A percentile compares a stretch with the other conserved stretches of the same genome.
Evolutionary conservation across 2,329 filamentous ascomycete genomes (phyloP).

Genomic region (Monosporascus sp.): DNA sequence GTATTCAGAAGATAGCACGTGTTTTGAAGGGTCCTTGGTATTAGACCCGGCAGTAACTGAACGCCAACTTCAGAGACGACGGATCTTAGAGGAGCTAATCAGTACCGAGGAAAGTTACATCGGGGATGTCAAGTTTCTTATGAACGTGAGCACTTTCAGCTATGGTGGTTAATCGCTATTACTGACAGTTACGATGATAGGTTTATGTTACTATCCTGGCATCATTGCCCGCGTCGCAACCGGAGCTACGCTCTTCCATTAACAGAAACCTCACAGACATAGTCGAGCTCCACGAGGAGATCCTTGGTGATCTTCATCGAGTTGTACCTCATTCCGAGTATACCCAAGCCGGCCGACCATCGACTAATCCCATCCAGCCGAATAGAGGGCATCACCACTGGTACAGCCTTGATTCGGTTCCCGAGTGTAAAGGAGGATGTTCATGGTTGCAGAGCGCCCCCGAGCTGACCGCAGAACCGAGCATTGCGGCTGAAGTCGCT

Average conservation of each 20-base stretch:
- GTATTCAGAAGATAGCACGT: constrained; percentile 60
- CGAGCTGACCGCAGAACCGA: constrained; percentile 53
- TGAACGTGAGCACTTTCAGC: constrained; percentile 57
- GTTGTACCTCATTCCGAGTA: constrained; percentile 66
- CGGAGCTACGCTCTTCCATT: constrained; percentile 64
- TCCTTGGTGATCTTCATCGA: constrained; percentile 69
- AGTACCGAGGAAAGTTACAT: constrained; percentile 85
- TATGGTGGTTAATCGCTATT: not conserved
- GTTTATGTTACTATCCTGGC: constrained; percentile 71
- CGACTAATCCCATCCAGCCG: constrained; percentile 12
- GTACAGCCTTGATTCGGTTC: constrained; percentile 43
- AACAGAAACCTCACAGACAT: constrained; percentile 77
- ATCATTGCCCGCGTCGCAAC: constrained; percentile 61
- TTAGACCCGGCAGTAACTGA: constrained; percentile 66
- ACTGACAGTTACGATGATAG: constrained; percentile 35
- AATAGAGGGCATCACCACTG: constrained; percentile 38
- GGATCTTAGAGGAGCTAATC: constrained; percentile 80
- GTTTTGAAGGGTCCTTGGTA: constrained; percentile 47
- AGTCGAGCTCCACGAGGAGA: constrained; percentile 74
- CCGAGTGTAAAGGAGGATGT: constrained; percentile 33
- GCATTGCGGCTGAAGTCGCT: constrained; percentile 55
- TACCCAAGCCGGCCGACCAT: constrained; percentile 36
- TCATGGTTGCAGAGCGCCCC: constrained; percentile 42
- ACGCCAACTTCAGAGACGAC: constrained; percentile 69
- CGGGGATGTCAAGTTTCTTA: constrained; percentile 77